Base-by-base conservation (phyloP, 441 rosid species). In the Pelargonium citronellum region DNA sequence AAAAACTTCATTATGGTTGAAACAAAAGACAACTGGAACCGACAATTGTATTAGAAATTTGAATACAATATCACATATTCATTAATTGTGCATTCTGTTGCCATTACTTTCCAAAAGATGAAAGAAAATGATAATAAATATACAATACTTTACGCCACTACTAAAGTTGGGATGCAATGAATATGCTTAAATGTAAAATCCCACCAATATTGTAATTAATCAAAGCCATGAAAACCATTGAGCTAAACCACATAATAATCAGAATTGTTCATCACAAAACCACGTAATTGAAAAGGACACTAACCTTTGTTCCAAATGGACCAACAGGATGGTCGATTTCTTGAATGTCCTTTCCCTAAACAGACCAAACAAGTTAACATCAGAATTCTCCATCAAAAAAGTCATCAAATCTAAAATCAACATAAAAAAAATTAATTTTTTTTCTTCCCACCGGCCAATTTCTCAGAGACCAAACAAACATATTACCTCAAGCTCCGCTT, bases 401-500 rank as follows among this genome's bases (percentile, higher is more conserved):
- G 39, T 30, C 16, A 73, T 27, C 15, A 9, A 22, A 46, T 1
- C 11, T 20, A 64, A 70, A 43, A 24, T 39, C 64, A 72, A 39
- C 51, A 19, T 22, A 20, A 43, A 17, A 27, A 30, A 8, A 13
- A n/a, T 2, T 57, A 7, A 60, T 24, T 5, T 1, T 2, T 7
- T 30, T 47, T 3, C 53, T 9, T 47, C 13, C 10, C 1, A 47
- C 13, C 2, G 13, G 12, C 10, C 12, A 2, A 11, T 8, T 47
- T 47, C 53, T 47, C 53, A 49, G 8, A 13, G 20, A 34, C 17
- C 13, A 39, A 39, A 17, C 8, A 20, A 65, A 17, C 65, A 67
- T 15, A 41, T 12, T 24, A 95, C 97, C 99, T 84, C 72, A 46
- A 91, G 71, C 81, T 87, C 92, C 64, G 90, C 87, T 74, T 85